Evolutionary conservation across 371 early-diverging fungal species (phyloP).

Genomic region (Mucor irregularis): DNA sequence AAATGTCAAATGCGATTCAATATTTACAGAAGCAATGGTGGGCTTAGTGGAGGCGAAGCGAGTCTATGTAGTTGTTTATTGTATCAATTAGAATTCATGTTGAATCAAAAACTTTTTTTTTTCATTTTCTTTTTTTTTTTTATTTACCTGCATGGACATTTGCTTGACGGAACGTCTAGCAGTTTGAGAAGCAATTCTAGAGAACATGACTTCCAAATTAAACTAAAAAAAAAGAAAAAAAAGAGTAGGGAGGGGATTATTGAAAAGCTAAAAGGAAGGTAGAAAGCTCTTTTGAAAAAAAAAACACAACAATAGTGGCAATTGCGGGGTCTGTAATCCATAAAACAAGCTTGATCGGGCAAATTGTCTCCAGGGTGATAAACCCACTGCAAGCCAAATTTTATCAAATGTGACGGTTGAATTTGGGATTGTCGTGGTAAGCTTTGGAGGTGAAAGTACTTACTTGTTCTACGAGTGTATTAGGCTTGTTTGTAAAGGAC

Average conservation of each 20-base stretch:
- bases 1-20: not conserved
- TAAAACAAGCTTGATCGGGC: too few species aligned
- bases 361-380: too few species aligned
- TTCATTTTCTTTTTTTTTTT: not conserved
- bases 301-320: too few species aligned
- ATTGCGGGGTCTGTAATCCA: slow-evolving; percentile 6
- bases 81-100: not conserved
- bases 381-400: too few species aligned
- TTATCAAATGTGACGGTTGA: too few species aligned
- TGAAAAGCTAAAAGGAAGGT: not conserved
- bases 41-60: slow-evolving; percentile 52
- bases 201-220: slow-evolving; percentile 13
- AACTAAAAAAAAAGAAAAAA: slow-evolving; percentile 6
- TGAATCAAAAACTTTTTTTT: not conserved
- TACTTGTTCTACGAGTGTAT: too few species aligned
- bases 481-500: too few species aligned
- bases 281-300: slow-evolving; percentile 1
- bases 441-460: too few species aligned
- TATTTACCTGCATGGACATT: slow-evolving; percentile 10
- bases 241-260: slow-evolving; percentile 18
- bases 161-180: slow-evolving; percentile 26
- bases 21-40: slow-evolving; percentile 10
- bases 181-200: slow-evolving; percentile 27
- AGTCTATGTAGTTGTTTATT: slow-evolving; percentile 31
- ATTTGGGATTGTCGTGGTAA: too few species aligned